phyloP scores from a whole-genome alignment of 148 eudicot species.

The Vaccinium myrtillus region DNA sequence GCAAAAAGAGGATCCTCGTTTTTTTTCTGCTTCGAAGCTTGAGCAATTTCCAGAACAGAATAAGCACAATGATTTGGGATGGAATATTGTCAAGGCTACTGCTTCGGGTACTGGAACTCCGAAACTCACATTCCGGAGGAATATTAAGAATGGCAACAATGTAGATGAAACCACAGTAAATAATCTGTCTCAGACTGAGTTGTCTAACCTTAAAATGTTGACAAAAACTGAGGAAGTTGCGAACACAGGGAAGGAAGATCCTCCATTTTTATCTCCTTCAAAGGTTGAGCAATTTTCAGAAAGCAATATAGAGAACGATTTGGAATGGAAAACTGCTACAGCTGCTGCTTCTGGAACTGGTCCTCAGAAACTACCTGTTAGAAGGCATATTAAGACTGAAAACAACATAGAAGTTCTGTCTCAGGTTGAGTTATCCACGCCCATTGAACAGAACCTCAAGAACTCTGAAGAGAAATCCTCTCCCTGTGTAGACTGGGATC shows the following conservation, averaged over 20 bases:
- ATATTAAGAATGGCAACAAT: conserved; percentile 48
- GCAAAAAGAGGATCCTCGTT: conserved; percentile 43
- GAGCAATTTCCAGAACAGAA: conserved; percentile 38
- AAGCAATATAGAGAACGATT: conserved; percentile 29
- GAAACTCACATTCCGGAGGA: conserved; percentile 67
- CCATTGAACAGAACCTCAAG: conserved; percentile 25
- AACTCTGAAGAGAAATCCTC: conserved; percentile 26
- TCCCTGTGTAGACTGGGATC: conserved; percentile 57
- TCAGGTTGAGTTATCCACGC: conserved; percentile 34
- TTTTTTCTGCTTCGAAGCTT: conserved; percentile 37
- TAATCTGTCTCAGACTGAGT: conserved; percentile 17
- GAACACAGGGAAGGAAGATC: conserved; percentile 36
- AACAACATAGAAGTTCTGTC: conserved; percentile 30
- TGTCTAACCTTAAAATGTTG: conserved; percentile 27
- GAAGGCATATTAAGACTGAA: conserved; percentile 66
- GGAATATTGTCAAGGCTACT: conserved; percentile 23
- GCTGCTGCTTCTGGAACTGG: conserved; percentile 31
- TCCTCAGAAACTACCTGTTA: conserved; percentile 45
- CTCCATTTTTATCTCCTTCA: conserved; percentile 40
- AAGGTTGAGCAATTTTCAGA: conserved; percentile 41
- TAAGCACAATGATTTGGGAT: conserved; percentile 35
- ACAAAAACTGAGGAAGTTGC: conserved; percentile 38
- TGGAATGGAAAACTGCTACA: conserved; percentile 30
- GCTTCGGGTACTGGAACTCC: conserved; percentile 35
- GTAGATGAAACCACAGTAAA: conserved; percentile 13